Evolutionary conservation across 768 basidiomycete species (phyloP).

Genomic region (Kondoa subrosea): DNA sequence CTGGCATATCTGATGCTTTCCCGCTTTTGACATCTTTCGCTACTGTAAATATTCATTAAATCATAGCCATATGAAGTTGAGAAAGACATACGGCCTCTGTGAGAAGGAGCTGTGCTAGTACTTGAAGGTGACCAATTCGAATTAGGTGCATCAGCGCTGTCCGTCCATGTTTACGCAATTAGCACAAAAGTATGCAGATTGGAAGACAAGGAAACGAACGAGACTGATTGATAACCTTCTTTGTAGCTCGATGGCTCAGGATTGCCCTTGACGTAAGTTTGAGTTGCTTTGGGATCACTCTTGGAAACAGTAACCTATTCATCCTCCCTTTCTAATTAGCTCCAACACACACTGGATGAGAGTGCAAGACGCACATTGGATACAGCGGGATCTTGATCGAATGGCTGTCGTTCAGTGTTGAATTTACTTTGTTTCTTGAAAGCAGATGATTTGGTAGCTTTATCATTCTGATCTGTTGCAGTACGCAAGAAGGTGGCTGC

Average conservation of each 20-base stretch:
- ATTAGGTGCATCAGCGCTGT: neutral
- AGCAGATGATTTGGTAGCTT: neutral
- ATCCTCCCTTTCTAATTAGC: too few species aligned
- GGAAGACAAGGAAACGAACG: neutral
- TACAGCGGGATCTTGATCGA: neutral
- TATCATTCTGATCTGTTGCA: neutral
- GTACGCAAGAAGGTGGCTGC: too few species aligned
- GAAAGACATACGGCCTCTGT: neutral
- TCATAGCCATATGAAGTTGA: neutral
- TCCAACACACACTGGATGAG: too few species aligned
- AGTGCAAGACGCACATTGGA: too few species aligned
- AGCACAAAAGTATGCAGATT: neutral
- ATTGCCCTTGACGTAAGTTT: neutral
- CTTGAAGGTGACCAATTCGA: neutral
- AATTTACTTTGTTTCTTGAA: neutral
- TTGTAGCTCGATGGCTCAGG: neutral
- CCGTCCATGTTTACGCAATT: neutral
- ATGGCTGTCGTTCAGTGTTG: neutral
- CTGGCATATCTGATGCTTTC: neutral
- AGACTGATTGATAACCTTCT: neutral
- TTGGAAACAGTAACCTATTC: neutral
- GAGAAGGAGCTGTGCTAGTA: neutral
- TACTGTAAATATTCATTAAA: neutral
- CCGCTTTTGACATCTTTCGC: neutral
- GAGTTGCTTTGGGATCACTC: neutral